These are phyloP conservation scores for sorghum (Sorghum bicolor) DNA, from an alignment of 176 grass and related monocot genomes.

Conservation along the genomic window DNA sequence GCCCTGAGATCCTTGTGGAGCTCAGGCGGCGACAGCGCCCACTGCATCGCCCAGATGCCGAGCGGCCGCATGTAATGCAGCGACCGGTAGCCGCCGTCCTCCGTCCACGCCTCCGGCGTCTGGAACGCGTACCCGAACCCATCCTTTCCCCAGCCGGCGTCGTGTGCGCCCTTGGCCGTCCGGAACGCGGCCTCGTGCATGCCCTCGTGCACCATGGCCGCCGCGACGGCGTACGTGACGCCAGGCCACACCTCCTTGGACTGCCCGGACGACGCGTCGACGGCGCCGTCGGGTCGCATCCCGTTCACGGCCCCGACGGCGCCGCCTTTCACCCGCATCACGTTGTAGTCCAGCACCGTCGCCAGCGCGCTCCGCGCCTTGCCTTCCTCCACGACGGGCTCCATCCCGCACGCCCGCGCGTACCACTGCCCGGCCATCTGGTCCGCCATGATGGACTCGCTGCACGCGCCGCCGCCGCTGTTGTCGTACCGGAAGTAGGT, in stretches of 20 bases:
- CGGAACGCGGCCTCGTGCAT: slow-evolving; percentile 66
- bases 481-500: slow-evolving; percentile 82
- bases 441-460: slow-evolving; percentile 74
- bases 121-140: slow-evolving; percentile 84
- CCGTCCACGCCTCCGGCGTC: slow-evolving; percentile 84
- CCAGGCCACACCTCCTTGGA: slow-evolving; percentile 90
- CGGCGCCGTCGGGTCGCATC: slow-evolving; percentile 58
- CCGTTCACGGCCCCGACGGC: slow-evolving; percentile 72
- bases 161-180: slow-evolving; percentile 76
- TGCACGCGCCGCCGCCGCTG: slow-evolving; percentile 43
- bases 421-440: slow-evolving; percentile 91
- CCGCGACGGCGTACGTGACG: slow-evolving; percentile 71
- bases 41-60: slow-evolving; percentile 83
- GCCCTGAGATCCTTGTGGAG: slow-evolving; percentile 38
- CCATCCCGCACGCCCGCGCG: slow-evolving; percentile 50
- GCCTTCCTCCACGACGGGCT: slow-evolving; percentile 49
- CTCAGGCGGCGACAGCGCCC: slow-evolving; percentile 61
- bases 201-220: slow-evolving; percentile 81
- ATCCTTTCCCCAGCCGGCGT: slow-evolving; percentile 58
- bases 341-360: slow-evolving; percentile 74
- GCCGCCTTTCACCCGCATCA: slow-evolving; percentile 59
- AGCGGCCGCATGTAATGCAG: slow-evolving; percentile 89
- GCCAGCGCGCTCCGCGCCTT: slow-evolving; percentile 56
- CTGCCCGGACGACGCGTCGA: slow-evolving; percentile 57
- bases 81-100: slow-evolving; percentile 56